Evolutionary conservation across 108 stramenopile species (phyloP).

Genomic region (Parietichytrium sp.): DNA sequence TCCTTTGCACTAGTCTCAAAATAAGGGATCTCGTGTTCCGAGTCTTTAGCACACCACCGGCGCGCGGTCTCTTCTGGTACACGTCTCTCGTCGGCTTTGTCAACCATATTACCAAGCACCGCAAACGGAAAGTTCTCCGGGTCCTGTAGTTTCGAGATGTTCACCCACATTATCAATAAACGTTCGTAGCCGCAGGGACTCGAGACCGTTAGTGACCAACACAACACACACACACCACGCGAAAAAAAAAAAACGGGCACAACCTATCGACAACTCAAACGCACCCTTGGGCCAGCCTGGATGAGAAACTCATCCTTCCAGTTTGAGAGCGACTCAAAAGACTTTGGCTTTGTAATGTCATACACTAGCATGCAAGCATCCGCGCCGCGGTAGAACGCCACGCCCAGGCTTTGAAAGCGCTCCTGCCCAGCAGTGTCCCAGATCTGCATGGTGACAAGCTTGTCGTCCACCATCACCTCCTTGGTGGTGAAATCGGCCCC

Average conservation of each 20-base stretch:
- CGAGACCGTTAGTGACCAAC: no score
- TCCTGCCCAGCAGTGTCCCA: conserved; percentile 99
- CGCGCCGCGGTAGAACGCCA: conserved; percentile 94
- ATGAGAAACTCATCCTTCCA: conserved; percentile 90
- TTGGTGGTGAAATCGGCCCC: conserved; percentile 94
- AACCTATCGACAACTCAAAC: no score
- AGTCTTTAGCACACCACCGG: conserved; percentile 70
- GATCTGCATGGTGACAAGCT: conserved; percentile 85
- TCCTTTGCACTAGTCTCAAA: conserved; percentile 93
- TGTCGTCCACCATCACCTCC: conserved; percentile 69
- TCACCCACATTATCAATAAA: no score
- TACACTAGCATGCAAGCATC: conserved; percentile 96
- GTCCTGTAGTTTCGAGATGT: no score
- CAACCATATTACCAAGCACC: conserved; percentile 93
- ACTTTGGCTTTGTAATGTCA: conserved; percentile 90
- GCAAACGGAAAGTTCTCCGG: conserved; percentile 87
- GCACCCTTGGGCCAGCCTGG: conserved; percentile 57
- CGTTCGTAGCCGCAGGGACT: no score
- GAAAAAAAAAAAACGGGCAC: no score
- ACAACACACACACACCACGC: no score
- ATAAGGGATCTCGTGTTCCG: conserved; percentile 76
- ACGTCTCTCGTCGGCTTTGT: conserved; percentile 61
- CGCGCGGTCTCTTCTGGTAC: conserved; percentile 73
- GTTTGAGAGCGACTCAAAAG: conserved; percentile 85
- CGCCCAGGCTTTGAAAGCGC: conserved; percentile 90